Percentiles rank a stretch among this genome's conserved stretches.
phyloP scores from a whole-genome alignment of 73 alveolate species.

The Paramecium bursaria region DNA sequence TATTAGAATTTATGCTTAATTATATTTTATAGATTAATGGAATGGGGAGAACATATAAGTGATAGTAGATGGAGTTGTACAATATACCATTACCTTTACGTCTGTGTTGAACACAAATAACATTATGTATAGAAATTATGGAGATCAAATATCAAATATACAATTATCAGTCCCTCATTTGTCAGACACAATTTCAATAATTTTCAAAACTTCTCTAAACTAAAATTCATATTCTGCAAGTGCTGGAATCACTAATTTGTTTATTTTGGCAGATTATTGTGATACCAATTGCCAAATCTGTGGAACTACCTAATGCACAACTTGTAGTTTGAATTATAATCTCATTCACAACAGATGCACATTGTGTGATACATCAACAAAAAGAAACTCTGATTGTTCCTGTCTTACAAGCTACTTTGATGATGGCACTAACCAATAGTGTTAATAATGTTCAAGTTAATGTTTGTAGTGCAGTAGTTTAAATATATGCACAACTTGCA shows the following conservation, averaged over 20 bases:
- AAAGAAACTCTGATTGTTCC: slow-evolving; percentile 8
- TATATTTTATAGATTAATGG: slow-evolving; percentile 19
- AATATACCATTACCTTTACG: not conserved
- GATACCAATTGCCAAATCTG: not conserved
- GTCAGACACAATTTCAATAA: not conserved
- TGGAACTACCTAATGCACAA: not conserved
- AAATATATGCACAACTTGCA: not conserved
- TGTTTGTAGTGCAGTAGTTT: not conserved
- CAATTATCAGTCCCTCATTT: not conserved
- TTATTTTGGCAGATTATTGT: slow-evolving; percentile 6
- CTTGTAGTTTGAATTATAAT: not conserved
- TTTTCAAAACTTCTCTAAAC: not conserved
- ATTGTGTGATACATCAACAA: not conserved
- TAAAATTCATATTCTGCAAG: slow-evolving; percentile 16
- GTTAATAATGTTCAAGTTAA: not conserved
- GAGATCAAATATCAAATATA: not conserved
- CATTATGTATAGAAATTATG: not conserved
- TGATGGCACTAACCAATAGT: not conserved
- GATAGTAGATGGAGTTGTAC: not conserved
- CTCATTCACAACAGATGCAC: not conserved
- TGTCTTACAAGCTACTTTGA: not conserved
- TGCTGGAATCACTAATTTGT: slow-evolving; percentile 1
- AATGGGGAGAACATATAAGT: not conserved
- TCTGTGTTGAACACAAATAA: not conserved
- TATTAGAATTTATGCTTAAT: not conserved